Evolutionary conservation across 768 basidiomycete genomes (phyloP), one percentile per base, ranked within the genome.

Genomic region (Russula ochroleuca): DNA sequence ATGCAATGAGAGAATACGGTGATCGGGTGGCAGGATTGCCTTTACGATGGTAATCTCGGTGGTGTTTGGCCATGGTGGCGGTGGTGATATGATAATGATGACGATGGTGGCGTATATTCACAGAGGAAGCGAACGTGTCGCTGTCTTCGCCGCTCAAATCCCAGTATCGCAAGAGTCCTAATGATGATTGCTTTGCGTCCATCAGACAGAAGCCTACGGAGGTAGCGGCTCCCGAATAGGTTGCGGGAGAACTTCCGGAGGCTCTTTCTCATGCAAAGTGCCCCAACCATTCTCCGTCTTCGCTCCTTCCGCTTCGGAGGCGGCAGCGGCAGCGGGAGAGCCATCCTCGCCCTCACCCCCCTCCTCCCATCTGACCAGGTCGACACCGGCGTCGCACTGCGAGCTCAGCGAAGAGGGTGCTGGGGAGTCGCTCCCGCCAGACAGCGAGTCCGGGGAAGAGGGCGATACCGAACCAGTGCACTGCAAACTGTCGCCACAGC

Each of bases 401-500:
- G 74, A 85, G 54, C 84, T 85, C 10, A 77, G 75, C 37, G 84
- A 86, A 11, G 86, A 85, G 35, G 82, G 79, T 7, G 82, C 77
- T 19, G 87, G 84, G 5, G 84, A 84, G 59, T 78, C 82, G 38
- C 79, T 81, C 17, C 77, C 76, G 5, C 80, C 83, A 14, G 78
- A 74, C 14, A 69, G 67, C 33, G 73, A 73, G 35, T 72, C 72
- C 38, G 67, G 72, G 4, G 74, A 72, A 13, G 74, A 73, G 7
- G 63, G 17, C 11, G 71, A 64, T 25, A 70, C 64, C 19, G 70
- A 54, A 23, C 64, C 54, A 0, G 48, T 61, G 25, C 64, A 61
- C 54, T 61, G 59, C 40, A 48, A 3, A 14, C 64, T 28, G 23
- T 56, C 41, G 15, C 40, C 41, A 51, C 47, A 28, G 17, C 14